phyloP scores from a whole-genome alignment of 2,329 filamentous ascomycete genomes.

The Colletotrichum viniferum region DNA sequence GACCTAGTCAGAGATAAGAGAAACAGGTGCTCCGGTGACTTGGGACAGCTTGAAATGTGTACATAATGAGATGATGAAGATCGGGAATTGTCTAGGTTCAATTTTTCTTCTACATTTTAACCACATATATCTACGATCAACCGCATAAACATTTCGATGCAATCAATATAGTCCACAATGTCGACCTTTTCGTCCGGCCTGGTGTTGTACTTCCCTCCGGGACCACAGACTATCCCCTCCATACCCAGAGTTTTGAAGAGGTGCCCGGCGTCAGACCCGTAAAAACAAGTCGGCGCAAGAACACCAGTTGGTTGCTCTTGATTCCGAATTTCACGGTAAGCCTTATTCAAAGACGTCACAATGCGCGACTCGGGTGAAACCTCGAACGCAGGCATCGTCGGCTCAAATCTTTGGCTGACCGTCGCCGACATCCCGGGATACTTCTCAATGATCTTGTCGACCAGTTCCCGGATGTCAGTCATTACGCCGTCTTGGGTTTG shows the following conservation, averaged over 20 bases:
- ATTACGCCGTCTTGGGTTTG: conserved; percentile 29
- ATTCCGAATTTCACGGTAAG: conserved; percentile 22
- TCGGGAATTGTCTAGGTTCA: background rate
- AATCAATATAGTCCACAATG: background rate
- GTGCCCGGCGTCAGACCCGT: conserved; percentile 29
- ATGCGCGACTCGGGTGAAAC: conserved; percentile 18
- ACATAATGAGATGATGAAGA: background rate
- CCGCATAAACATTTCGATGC: background rate
- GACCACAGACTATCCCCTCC: conserved; percentile 30
- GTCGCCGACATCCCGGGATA: conserved; percentile 27
- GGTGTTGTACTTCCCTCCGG: conserved; percentile 30
- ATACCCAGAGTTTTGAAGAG: conserved; percentile 29
- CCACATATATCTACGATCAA: background rate
- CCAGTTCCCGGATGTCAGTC: conserved; percentile 22
- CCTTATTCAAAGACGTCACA: conserved; percentile 26
- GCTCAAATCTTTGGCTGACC: conserved; percentile 25
- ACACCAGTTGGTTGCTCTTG: conserved; percentile 20
- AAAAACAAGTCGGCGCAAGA: conserved; percentile 28
- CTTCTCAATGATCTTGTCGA: conserved; percentile 16
- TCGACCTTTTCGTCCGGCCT: conserved; percentile 11
- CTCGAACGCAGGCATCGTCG: conserved; percentile 31
- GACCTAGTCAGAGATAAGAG: background rate
- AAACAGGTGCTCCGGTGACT: background rate
- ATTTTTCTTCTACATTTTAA: background rate
- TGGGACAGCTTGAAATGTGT: background rate